phyloP scores from a whole-genome alignment of 2,329 filamentous ascomycete species.

The Ploettnerulaceae sp. region DNA sequence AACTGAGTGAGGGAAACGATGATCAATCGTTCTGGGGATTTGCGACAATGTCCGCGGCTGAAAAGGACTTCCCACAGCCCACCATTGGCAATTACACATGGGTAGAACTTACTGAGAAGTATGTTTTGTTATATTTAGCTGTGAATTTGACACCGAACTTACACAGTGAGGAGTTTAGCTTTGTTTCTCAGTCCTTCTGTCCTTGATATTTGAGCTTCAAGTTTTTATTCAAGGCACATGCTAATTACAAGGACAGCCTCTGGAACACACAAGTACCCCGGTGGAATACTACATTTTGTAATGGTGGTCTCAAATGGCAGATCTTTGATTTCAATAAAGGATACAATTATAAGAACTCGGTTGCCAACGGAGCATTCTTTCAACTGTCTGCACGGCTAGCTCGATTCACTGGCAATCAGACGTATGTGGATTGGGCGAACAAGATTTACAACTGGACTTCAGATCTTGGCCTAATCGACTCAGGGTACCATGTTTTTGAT shows the following conservation, averaged over 20 bases:
- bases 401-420: conserved; percentile 61
- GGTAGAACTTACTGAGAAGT: conserved; percentile 57
- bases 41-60: conserved; percentile 61
- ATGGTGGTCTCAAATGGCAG: conserved; percentile 75
- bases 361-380: conserved; percentile 80
- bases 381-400: conserved; percentile 73
- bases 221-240: too few species aligned
- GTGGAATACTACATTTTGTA: conserved; percentile 65
- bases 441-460: conserved; percentile 63
- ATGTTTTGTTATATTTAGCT: too few species aligned
- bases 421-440: conserved; percentile 61
- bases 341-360: conserved; percentile 77
- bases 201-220: too few species aligned
- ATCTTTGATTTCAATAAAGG: conserved; percentile 74
- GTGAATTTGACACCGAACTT: too few species aligned
- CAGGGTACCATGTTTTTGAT: conserved; percentile 53
- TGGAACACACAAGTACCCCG: conserved; percentile 67
- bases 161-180: too few species aligned
- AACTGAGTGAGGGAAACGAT: conserved; percentile 64
- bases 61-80: conserved; percentile 61
- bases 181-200: too few species aligned
- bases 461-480: conserved; percentile 52
- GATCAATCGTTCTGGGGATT: conserved; percentile 73
- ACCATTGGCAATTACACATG: conserved; percentile 54
- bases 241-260: too few species aligned